phyloP scores from a whole-genome alignment of 2,329 filamentous ascomycete species.

The Penicillium glabrum region DNA sequence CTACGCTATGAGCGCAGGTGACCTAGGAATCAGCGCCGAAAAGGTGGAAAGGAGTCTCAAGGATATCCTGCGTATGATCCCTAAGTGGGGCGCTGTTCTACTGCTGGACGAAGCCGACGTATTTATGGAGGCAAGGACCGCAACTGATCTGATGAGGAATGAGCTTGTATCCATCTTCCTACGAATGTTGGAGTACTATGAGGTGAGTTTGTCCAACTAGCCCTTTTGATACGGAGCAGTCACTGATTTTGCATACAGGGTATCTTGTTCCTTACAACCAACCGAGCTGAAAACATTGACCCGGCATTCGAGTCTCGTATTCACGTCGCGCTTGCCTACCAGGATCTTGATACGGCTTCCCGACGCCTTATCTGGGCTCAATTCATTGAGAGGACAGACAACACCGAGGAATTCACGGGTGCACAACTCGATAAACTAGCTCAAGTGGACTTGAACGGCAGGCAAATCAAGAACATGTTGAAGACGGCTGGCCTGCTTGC shows the following conservation, averaged over 20 bases:
- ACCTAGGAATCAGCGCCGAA: conserved; percentile 47
- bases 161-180: conserved; percentile 45
- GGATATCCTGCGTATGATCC: conserved; percentile 49
- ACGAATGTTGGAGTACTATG: conserved; percentile 31
- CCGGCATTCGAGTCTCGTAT: conserved; percentile 52
- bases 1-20: conserved; percentile 50
- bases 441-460: conserved; percentile 27
- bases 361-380: conserved; percentile 47
- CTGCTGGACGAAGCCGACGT: conserved; percentile 51
- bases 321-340: conserved; percentile 39
- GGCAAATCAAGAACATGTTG: conserved; percentile 48
- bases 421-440: conserved; percentile 26
- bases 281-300: conserved; percentile 51
- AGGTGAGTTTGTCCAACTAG: conserved; percentile 10
- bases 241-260: conserved; percentile 40
- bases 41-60: conserved; percentile 48
- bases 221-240: conserved; percentile 22
- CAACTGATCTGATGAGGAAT: conserved; percentile 46
- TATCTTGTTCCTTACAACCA: conserved; percentile 53
- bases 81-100: conserved; percentile 53
- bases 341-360: conserved; percentile 37
- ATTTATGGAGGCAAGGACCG: conserved; percentile 35
- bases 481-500: conserved; percentile 46
- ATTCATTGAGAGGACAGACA: conserved; percentile 35
- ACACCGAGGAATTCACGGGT: conserved; percentile 16